phyloP scores from a whole-genome alignment of 2,329 filamentous ascomycete species.

The Phialophora chinensis region DNA sequence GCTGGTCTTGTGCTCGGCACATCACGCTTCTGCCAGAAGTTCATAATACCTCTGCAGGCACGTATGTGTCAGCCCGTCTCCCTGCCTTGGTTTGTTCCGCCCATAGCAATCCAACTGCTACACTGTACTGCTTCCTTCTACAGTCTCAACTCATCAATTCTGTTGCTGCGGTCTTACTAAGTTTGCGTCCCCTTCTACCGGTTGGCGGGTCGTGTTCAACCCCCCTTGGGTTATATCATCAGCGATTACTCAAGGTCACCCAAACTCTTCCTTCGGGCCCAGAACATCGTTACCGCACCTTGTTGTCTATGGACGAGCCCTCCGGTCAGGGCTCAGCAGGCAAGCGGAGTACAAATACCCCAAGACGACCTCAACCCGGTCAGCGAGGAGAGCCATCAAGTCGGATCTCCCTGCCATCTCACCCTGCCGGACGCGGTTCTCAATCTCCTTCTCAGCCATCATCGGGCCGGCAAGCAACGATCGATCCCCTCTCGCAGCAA shows the following conservation, averaged over 20 bases:
- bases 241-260: slow-evolving; percentile 32
- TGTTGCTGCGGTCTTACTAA: slow-evolving; percentile 35
- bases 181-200: slow-evolving; percentile 26
- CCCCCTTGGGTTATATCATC: slow-evolving; percentile 34
- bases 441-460: slow-evolving; percentile 19
- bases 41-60: slow-evolving; percentile 29
- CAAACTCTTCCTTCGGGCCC: slow-evolving; percentile 1
- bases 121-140: slow-evolving; percentile 17
- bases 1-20: slow-evolving; percentile 21
- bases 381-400: slow-evolving; percentile 20
- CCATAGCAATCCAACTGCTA: slow-evolving; percentile 11
- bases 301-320: slow-evolving; percentile 31
- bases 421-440: slow-evolving; percentile 22
- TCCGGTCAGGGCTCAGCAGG: slow-evolving; percentile 16
- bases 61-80: slow-evolving; percentile 32
- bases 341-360: slow-evolving; percentile 19
- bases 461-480: background rate
- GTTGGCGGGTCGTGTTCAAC: slow-evolving; percentile 23
- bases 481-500: slow-evolving; percentile 8
- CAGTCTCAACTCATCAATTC: slow-evolving; percentile 25
- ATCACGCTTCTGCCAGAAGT: slow-evolving; percentile 23
- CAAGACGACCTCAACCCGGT: slow-evolving; percentile 21
- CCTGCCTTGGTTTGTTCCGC: slow-evolving; percentile 23
- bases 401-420: slow-evolving; percentile 16
- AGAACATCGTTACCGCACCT: slow-evolving; percentile 11